Evolutionary conservation across 2,329 filamentous ascomycete genomes (phyloP).

Genomic region (Aspergillus sp.): DNA sequence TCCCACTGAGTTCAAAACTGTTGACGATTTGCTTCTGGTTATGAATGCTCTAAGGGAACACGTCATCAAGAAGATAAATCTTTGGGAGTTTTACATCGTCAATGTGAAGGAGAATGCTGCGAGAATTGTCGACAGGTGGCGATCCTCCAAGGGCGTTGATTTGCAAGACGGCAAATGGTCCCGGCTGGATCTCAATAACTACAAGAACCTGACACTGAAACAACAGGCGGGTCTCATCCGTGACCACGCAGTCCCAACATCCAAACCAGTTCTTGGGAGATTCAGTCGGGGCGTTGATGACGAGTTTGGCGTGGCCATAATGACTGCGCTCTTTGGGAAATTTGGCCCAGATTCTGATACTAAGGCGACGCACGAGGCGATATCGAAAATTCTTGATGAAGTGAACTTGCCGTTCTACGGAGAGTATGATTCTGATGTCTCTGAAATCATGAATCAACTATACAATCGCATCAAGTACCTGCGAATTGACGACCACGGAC

Average conservation of each 20-base stretch:
- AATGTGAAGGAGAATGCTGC: conserved; percentile 72
- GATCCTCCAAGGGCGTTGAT: conserved; percentile 37
- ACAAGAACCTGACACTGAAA: conserved; percentile 55
- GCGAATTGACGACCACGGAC: conserved; percentile 86
- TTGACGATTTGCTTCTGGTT: conserved; percentile 71
- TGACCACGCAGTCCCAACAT: conserved; percentile 66
- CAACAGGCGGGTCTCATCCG: conserved; percentile 60
- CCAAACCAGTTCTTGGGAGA: conserved; percentile 74
- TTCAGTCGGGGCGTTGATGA: conserved; percentile 71
- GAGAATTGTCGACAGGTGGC: conserved; percentile 70
- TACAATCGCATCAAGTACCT: conserved; percentile 95
- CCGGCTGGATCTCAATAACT: conserved; percentile 42
- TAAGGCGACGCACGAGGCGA: conserved; percentile 48
- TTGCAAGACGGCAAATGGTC: conserved; percentile 13
- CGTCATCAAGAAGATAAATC: conserved; percentile 70
- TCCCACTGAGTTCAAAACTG: conserved; percentile 67
- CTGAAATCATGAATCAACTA: conserved; percentile 82
- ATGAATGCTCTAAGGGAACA: conserved; percentile 82
- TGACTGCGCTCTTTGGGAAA: conserved; percentile 68
- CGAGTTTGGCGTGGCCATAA: conserved; percentile 64
- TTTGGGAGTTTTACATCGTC: conserved; percentile 93
- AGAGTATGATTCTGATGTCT: conserved; percentile 83
- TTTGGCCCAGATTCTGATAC: conserved; percentile 46
- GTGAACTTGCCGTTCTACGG: conserved; percentile 85
- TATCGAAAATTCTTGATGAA: conserved; percentile 69